Percentiles rank a stretch among this genome's conserved stretches.
These are phyloP conservation scores for Cyberlindnera galapagoensis DNA, from an alignment of 805 yeast genomes.

Conservation along the genomic window DNA sequence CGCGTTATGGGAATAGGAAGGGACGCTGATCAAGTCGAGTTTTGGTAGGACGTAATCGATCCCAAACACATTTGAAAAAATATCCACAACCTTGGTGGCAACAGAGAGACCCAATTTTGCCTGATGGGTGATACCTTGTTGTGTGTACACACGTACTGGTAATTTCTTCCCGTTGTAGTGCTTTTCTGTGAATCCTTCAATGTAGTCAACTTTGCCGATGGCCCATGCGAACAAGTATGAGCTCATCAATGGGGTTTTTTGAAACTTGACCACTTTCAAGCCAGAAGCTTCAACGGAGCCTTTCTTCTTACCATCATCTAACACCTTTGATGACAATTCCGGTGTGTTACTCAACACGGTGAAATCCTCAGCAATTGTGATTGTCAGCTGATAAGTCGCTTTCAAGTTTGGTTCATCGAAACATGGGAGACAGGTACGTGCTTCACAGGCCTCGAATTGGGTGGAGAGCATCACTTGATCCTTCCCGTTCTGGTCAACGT, in stretches of 20 bases:
- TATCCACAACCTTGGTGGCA: conserved; percentile 67
- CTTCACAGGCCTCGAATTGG: conserved; percentile 81
- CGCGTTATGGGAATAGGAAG: conserved; percentile 79
- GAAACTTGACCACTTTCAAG: conserved; percentile 35
- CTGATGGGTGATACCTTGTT: conserved; percentile 66
- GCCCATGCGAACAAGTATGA: conserved; percentile 80
- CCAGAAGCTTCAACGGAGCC: conserved; percentile 32
- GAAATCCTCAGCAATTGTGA: conserved; percentile 48
- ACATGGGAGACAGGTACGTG: conserved; percentile 79
- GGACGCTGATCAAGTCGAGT: conserved; percentile 73
- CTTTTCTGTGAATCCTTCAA: conserved; percentile 38
- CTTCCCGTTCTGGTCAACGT: conserved; percentile 48
- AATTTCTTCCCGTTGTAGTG: conserved; percentile 48
- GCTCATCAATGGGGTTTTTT: conserved; percentile 74
- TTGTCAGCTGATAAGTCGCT: conserved; percentile 60
- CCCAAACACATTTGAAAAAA: conserved; percentile 65
- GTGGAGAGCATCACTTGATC: conserved; percentile 73
- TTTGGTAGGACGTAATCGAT: conserved; percentile 78
- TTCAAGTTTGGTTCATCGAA: conserved; percentile 80
- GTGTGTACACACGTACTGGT: conserved; percentile 79
- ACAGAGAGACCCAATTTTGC: conserved; percentile 67
- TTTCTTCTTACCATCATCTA: conserved; percentile 41
- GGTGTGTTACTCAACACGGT: conserved; percentile 67
- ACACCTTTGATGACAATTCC: conserved; percentile 39
- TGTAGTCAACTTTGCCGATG: conserved; percentile 69